Base-by-base conservation (phyloP, 2,329 filamentous ascomycete species). In the Fusarium sp. region DNA sequence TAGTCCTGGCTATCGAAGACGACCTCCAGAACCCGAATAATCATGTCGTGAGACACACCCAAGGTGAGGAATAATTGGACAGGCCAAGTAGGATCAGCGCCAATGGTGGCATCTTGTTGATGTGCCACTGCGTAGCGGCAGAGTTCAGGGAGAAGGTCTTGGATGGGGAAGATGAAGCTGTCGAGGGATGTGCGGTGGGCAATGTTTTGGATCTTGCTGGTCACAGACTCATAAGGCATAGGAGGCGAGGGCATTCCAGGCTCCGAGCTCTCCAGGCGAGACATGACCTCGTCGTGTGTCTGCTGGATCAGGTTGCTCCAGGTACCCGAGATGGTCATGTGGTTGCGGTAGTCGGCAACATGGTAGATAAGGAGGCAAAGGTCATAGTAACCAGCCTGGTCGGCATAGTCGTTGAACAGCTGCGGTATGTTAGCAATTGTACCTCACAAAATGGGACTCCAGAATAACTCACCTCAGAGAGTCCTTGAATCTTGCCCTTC, bases 371-470 rank as follows among this genome's bases (percentile, higher is more conserved):
- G 88, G 10, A 99, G 90, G 81, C 94, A 98, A 60, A 99, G 90
- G 81, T 98, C 97, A 84, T 95, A 96, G 87, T 99, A 99, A 59
- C 92, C 93, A 3, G 95, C 97, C 79, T 94, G 92, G 80, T 98
- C 95, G 65, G 95, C 95, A 79, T 95, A 99, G 73, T 91, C 87
- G 81, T 98, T 97, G 85, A 95, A 99, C n/a, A 99, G 91, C 92
- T 97, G 79, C 4, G 31, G 27, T 29, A 16, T 29, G 68, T 81
- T 62, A 80, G 79, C n/a, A n/a, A n/a, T n/a, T n/a, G n/a, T n/a
- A n/a, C n/a, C n/a, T n/a, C n/a, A n/a, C n/a, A n/a, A n/a, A n/a
- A n/a, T n/a, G n/a, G n/a, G n/a, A n/a, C n/a, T n/a, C n/a, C n/a
- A 4, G 16, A 7, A 35, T 70, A 37, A 87, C 92, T 85, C 88